Percentiles rank a stretch among this genome's conserved stretches.
Evolutionary conservation across 2,329 filamentous ascomycete species (phyloP).

Genomic region (Colletotrichum simmondsii): DNA sequence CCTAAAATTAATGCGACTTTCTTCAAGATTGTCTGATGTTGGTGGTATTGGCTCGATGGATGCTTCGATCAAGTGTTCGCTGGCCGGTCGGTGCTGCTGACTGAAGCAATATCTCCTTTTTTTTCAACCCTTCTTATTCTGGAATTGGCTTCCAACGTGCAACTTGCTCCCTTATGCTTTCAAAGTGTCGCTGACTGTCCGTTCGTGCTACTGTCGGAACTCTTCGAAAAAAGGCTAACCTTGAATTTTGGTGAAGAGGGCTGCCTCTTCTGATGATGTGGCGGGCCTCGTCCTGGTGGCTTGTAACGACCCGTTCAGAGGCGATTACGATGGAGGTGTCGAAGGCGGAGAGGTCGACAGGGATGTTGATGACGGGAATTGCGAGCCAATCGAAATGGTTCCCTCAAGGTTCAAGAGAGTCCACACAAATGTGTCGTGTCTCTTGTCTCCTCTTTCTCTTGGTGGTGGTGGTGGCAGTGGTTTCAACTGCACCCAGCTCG

Average conservation of each 20-base stretch:
- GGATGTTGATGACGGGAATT: conserved; percentile 2
- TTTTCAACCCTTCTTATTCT: neutral
- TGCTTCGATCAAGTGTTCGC: neutral
- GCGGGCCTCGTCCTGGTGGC: neutral
- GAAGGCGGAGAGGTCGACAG: neutral
- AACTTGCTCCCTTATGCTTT: conserved; percentile 10
- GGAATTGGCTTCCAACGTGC: neutral
- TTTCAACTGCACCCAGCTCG: conserved; percentile 1
- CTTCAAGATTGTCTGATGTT: neutral
- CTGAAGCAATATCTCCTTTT: neutral
- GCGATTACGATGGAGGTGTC: neutral
- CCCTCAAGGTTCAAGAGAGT: neutral
- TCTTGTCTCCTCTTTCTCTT: neutral
- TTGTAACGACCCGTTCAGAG: neutral
- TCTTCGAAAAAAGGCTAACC: neutral
- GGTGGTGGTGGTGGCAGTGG: neutral
- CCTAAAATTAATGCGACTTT: neutral
- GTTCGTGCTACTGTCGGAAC: neutral
- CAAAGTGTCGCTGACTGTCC: conserved; percentile 7
- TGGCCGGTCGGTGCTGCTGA: conserved; percentile 1
- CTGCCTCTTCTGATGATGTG: neutral
- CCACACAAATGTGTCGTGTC: neutral
- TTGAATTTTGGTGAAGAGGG: neutral
- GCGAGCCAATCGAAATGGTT: conserved; percentile 23
- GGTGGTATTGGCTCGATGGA: neutral